Evolutionary conservation across 2,329 filamentous ascomycete genomes (phyloP), one percentile per base, ranked within the genome.

Genomic region (Hypoxylon sp.): DNA sequence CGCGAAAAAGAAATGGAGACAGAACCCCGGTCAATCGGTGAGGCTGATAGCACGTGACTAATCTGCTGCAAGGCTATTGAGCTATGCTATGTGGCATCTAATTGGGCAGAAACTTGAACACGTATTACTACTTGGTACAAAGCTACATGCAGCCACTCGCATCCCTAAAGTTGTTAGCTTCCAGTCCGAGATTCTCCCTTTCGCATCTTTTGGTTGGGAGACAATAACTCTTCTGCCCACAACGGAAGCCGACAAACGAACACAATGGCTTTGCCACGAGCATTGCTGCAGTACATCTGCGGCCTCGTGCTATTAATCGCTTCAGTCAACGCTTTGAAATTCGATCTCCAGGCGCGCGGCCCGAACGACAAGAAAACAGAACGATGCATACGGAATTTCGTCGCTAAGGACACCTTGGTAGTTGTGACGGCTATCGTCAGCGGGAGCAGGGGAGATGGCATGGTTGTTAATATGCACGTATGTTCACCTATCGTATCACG

Each of bases 331-430:
- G 94, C 94, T 64, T 89, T 99, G 75, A 97, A 97, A 84, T 97
- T 99, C 86, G 96, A 99, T 76, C 88, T 99, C 67, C 81, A 88
- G 74, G 93, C 94, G 46, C 86, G 89, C 14, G 53, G 52, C 70
- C 81, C 82, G 55, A 80, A 81, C 63, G 84, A 87, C 78, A 88
- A 90, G 74, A 83, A 84, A 67, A 88, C 86, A 75, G 91, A 95
- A 82, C 88, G 95, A 83, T 99, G 96, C 83, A 92, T 99, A 80
- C 89, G 95, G 79, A 99, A 99, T 84, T 99, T 97, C 80, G 94
- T 97, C 71, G 87, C 88, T 67, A 91, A 89, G 81, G 94, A 97
- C 77, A 97, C 96, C 70, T 84, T 99, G 71, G 96, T 99, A 43
- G 95, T 98, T 32, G 95, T 99, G 56, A 98, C 95, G 61, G 92